phyloP scores from a whole-genome alignment of 73 alveolate species.

The Stentor roeselii region DNA sequence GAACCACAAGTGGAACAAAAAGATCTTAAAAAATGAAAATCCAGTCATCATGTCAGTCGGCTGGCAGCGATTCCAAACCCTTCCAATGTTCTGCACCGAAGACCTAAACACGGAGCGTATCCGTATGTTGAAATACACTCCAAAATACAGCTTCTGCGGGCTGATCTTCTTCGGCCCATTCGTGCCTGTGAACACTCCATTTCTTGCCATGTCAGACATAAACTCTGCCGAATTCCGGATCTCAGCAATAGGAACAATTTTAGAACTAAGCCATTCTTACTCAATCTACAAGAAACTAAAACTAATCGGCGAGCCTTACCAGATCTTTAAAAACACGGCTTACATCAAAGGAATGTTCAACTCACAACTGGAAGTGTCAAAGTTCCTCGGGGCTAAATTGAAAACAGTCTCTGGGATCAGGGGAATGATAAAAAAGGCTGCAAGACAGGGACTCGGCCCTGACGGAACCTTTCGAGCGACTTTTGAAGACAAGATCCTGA shows the following conservation, averaged over 20 bases:
- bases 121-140: conserved; percentile 97
- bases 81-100: conserved; percentile 87
- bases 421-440: conserved; percentile 97
- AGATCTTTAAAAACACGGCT: conserved; percentile 98
- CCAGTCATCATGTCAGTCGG: conserved; percentile 98
- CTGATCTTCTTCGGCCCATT: conserved; percentile 94
- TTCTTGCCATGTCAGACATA: conserved; percentile 69
- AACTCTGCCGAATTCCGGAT: conserved; percentile 53
- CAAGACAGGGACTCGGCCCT: conserved; percentile 79
- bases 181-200: conserved; percentile 73
- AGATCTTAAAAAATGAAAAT: conserved; percentile 94
- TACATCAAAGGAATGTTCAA: conserved; percentile 98
- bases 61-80: conserved; percentile 98
- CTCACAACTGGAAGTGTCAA: conserved; percentile 81
- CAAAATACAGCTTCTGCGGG: conserved; percentile 95
- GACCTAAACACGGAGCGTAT: conserved; percentile 76
- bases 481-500: conserved; percentile 96
- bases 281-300: conserved; percentile 95
- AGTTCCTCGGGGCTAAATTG: conserved; percentile 96
- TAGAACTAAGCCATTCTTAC: conserved; percentile 92
- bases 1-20: conserved; percentile 98
- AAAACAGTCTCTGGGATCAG: conserved; percentile 99
- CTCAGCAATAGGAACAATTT: conserved; percentile 58
- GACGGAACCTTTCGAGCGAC: conserved; percentile 98
- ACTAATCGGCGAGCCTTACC: conserved; percentile 96